These are phyloP conservation scores for Stephania cephalantha DNA, from an alignment of 164 flowering plant species.

Conservation along the genomic window DNA sequence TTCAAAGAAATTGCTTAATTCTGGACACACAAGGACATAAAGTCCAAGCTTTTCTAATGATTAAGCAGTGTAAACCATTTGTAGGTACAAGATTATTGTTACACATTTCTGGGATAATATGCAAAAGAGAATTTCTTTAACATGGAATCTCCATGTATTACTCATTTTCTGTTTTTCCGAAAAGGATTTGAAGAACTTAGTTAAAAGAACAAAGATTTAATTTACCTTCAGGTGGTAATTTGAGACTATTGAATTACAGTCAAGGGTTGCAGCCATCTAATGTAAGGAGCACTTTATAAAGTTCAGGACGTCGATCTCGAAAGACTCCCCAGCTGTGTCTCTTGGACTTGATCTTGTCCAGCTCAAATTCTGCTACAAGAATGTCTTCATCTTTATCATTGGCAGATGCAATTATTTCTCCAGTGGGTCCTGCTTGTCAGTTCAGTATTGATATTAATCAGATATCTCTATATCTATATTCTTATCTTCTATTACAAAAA, in stretches of 20 bases:
- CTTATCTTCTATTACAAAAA: no score
- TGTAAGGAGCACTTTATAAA: constrained; percentile 88
- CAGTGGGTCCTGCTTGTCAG: constrained; percentile 65
- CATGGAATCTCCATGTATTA: not conserved
- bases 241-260: constrained; percentile 8
- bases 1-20: no score
- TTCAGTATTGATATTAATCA: not conserved
- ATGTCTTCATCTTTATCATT: constrained; percentile 77
- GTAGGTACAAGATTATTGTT: not conserved
- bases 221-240: constrained; percentile 1
- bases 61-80: not conserved
- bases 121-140: not conserved
- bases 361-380: constrained; percentile 72
- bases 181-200: not conserved
- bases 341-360: constrained; percentile 71
- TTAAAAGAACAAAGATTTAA: constrained; percentile 3
- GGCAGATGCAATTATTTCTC: constrained; percentile 77
- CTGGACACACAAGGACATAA: not conserved
- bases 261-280: constrained; percentile 63
- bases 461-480: no score
- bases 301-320: constrained; percentile 92
- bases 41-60: not conserved
- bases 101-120: not conserved
- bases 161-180: not conserved
- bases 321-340: constrained; percentile 87